A percentile compares a stretch with the other conserved stretches of the same genome.
These are phyloP conservation scores for Cicer arietinum DNA, from an alignment of 306 rosid species.

Conservation along the genomic window DNA sequence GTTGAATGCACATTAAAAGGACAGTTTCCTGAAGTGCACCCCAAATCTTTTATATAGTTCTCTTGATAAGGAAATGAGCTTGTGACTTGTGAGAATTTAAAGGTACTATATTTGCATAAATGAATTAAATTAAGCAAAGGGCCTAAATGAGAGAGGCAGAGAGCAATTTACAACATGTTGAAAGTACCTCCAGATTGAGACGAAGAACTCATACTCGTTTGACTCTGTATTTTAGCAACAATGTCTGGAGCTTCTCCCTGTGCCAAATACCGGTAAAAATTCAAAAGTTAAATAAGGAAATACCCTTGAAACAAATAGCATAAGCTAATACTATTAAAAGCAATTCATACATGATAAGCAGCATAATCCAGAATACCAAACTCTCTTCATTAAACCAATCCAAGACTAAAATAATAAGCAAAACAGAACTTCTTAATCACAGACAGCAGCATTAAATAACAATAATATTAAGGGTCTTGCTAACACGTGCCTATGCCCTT, in stretches of 20 bases:
- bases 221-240: constrained; percentile 58
- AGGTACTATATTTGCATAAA: not conserved
- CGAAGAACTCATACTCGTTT: constrained; percentile 53
- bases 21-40: not conserved
- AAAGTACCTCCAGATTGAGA: constrained; percentile 65
- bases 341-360: not conserved
- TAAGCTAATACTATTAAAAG: constrained; percentile 17
- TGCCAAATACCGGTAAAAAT: constrained; percentile 33
- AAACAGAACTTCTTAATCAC: not conserved
- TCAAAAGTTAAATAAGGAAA: constrained; percentile 33
- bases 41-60: constrained; percentile 7
- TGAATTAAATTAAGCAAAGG: not conserved
- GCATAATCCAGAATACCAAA: constrained; percentile 6
- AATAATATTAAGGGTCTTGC: no score
- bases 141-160: not conserved
- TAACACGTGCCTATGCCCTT: no score
- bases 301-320: constrained; percentile 24
- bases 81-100: constrained; percentile 18
- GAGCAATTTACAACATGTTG: constrained; percentile 8
- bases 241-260: constrained; percentile 68
- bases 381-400: not conserved
- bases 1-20: constrained; percentile 14
- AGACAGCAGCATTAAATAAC: not conserved
- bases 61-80: constrained; percentile 6
- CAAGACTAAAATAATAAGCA: constrained; percentile 18